Conservation (phyloP, 1,284 basidiomycete species). For the Veloboletus limbatus region DNA sequence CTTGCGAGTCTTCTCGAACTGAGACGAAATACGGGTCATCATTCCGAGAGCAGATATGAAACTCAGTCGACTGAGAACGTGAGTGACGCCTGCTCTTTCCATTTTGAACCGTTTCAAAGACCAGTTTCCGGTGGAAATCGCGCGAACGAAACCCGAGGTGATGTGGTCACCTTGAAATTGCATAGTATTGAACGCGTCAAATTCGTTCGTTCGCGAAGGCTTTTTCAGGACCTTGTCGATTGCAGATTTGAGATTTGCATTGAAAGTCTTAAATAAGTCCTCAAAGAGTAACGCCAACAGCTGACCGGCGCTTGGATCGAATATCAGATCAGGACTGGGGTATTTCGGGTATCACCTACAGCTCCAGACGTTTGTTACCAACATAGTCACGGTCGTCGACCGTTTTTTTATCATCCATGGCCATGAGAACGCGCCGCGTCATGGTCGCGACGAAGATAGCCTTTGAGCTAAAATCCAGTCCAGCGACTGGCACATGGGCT, state of each 20-base stretch:
- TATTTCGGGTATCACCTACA: constrained; percentile 54
- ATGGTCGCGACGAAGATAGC: constrained; percentile 98
- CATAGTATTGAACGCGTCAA: constrained; percentile 94
- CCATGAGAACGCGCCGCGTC: constrained; percentile 95
- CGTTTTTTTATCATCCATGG: constrained; percentile 95
- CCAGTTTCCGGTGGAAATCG: constrained; percentile 99
- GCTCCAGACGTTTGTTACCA: constrained; percentile 97
- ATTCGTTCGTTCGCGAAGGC: constrained; percentile 91
- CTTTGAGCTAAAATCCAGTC: constrained; percentile 91
- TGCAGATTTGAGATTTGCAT: constrained; percentile 90
- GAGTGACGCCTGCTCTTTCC: constrained; percentile 98
- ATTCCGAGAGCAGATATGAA: constrained; percentile 99
- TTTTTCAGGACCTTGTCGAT: constrained; percentile 99
- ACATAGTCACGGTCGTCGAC: constrained; percentile 99
- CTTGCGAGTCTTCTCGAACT: constrained; percentile 99
- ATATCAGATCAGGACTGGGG: constrained; percentile 6
- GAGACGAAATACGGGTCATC: constrained; percentile 99
- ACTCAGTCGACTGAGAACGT: constrained; percentile 91
- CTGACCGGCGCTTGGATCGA: constrained; percentile 82
- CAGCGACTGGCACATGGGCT: constrained; percentile 92
- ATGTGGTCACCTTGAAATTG: constrained; percentile 93
- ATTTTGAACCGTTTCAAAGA: constrained; percentile 99
- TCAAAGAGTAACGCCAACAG: constrained; percentile 95
- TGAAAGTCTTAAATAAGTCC: constrained; percentile 99
- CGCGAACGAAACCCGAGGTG: constrained; percentile 94